Evolutionary conservation across 345 rosid genomes (phyloP).

Genomic region (Fremontodendron californicum): DNA sequence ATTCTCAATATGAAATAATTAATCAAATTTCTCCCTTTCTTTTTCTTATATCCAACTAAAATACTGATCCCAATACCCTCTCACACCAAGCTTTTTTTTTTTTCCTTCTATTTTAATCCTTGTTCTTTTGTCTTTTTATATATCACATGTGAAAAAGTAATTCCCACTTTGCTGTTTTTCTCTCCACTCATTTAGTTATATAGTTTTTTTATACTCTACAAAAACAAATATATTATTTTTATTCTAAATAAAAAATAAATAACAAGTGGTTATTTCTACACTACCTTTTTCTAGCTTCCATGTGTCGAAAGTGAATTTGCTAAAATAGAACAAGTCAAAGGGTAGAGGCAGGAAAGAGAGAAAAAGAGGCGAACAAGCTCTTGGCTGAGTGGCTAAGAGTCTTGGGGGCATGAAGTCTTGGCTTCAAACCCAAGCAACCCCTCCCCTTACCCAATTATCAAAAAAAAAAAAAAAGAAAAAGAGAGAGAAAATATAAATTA

Average conservation of each 20-base stretch:
- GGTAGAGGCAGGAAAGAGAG: background rate
- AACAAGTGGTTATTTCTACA: conserved; percentile 11
- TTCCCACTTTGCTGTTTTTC: conserved; percentile 28
- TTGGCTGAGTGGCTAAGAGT: too few relatives aligned
- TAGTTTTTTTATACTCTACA: background rate
- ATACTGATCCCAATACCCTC: conserved; percentile 51
- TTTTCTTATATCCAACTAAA: conserved; percentile 20
- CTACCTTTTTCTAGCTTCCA: conserved; percentile 4
- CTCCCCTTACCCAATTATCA: too few relatives aligned
- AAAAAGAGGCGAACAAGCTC: too few relatives aligned
- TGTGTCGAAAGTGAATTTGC: conserved; percentile 11
- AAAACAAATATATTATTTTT: background rate
- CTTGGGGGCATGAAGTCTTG: too few relatives aligned
- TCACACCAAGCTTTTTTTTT: conserved; percentile 29
- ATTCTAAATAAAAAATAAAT: background rate
- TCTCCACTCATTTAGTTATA: conserved; percentile 29
- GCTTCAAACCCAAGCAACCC: too few relatives aligned
- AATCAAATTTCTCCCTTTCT: conserved; percentile 8
- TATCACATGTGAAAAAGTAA: conserved; percentile 5
- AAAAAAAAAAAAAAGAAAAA: too few relatives aligned
- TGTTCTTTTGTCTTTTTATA: conserved; percentile 32
- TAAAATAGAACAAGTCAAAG: conserved; percentile 6
- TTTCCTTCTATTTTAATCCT: conserved; percentile 1
- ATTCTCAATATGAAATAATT: conserved; percentile 33
- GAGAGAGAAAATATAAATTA: background rate